Conservation (phyloP, 192 early-diverging fungal species). For the Gryganskiella cystojenkinii region DNA sequence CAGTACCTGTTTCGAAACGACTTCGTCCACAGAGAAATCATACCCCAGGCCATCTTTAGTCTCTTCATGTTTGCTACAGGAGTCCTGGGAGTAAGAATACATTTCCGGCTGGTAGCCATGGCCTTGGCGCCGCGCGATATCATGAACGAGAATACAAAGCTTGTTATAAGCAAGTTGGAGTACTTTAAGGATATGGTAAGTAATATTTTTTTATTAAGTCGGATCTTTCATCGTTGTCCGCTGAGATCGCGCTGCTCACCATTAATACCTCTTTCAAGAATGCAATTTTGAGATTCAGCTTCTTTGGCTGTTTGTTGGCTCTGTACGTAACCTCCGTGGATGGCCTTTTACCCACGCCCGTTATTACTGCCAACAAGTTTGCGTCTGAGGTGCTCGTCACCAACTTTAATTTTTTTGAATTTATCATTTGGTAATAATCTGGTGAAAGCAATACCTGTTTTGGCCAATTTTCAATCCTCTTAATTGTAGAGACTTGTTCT, state of each 20-base stretch:
- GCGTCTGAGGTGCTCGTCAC: conserved; percentile 47
- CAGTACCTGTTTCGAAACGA: conserved; percentile 44
- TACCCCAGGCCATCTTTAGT: conserved; percentile 39
- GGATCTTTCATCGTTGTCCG: too few species aligned
- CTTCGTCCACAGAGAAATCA: conserved; percentile 20
- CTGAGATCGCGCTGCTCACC: too few species aligned
- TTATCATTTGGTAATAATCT: conserved; percentile 51
- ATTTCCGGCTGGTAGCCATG: conserved; percentile 26
- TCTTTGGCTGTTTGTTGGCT: conserved; percentile 28
- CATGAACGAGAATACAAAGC: conserved; percentile 25
- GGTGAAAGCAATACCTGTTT: too few species aligned
- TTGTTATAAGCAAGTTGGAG: conserved; percentile 35
- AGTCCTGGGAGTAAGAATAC: conserved; percentile 22
- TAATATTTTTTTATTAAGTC: too few species aligned
- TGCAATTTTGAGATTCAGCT: conserved; percentile 32
- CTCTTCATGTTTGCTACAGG: conserved; percentile 23
- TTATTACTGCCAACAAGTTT: conserved; percentile 34
- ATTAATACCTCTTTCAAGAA: conserved; percentile 12
- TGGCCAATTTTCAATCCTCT: too few species aligned
- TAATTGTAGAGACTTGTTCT: too few species aligned
- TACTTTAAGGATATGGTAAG: conserved; percentile 55
- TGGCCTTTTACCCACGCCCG: conserved; percentile 17
- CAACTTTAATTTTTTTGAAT: conserved; percentile 48
- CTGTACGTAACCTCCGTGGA: conserved; percentile 29
- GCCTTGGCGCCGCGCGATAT: conserved; percentile 15